Base-by-base conservation (phyloP, 2,329 filamentous ascomycete species). In the Beauveria australis region DNA sequence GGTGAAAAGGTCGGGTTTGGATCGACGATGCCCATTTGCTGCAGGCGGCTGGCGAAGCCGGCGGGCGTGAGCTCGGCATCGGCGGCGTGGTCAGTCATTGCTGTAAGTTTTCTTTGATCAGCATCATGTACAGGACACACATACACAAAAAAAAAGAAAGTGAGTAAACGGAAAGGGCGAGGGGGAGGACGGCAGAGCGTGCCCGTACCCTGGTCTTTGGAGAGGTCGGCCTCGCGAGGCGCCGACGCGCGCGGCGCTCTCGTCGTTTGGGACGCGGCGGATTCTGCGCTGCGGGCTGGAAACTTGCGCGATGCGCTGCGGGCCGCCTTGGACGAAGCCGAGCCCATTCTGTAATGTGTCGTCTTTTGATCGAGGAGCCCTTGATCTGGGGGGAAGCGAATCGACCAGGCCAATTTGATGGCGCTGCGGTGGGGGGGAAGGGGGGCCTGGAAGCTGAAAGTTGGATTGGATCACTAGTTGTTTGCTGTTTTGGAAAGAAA, bases 1-100 rank as follows among this genome's bases (percentile, higher is more conserved):
- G 78, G 73, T 6, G 81, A 83, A 52, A 75, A 78, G 5, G 79
- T 82, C 33, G 81, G 81, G 64, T 79, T 81, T 5, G 82, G 81
- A 52, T 80, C 75, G 9, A 76, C 81, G 33, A 83, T 73, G 67
- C 81, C 82, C 77, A 85, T 82, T 63, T 80, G 71, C 28, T 75
- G 75, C 5, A 85, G 75, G 18, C 82, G 80, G 53, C 72, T 71
- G 9, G 81, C 78, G 69, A 82, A 84, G 63, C 72, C 76, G n/a
- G 73, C 68, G 49, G 74, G 71, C 19, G 72, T 63, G 41, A 69
- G 66, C 65, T 80, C 75, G n/a, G 78, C 75, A 61, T 78, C 74
- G 63, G 66, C 65, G 41, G 71, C 71, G 61, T 80, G 76, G 44
- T 73, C 67, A 58, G 67, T 72, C 62, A 77, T 74, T 14, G 14